Percentiles rank a stretch among this genome's conserved stretches.
These are phyloP conservation scores for Aspergillus hancockii DNA, from an alignment of 495 filamentous ascomycete species.

Conservation along the genomic window DNA sequence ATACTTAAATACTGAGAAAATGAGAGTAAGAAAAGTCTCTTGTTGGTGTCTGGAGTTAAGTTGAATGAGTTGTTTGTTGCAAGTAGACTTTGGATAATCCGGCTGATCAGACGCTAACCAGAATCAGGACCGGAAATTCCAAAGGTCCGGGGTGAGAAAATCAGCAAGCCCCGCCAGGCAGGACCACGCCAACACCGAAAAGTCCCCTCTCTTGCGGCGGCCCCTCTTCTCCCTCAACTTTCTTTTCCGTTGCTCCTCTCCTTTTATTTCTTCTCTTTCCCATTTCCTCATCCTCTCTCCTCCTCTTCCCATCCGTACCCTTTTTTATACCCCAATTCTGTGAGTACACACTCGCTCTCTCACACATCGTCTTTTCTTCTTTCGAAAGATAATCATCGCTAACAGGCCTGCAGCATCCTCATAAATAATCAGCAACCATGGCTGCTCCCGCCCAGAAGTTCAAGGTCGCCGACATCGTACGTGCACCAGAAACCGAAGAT, in stretches of 20 bases:
- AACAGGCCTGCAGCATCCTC: not conserved
- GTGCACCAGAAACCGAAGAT: conserved; percentile 24
- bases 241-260: conserved; percentile 8
- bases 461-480: conserved; percentile 96
- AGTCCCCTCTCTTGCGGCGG: conserved; percentile 11
- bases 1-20: too few relatives aligned
- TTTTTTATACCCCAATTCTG: not conserved
- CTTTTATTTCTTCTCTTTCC: conserved; percentile 10
- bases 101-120: too few relatives aligned
- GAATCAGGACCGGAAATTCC: not conserved
- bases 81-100: too few relatives aligned
- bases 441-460: conserved; percentile 84
- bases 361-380: conserved; percentile 2
- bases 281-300: conserved; percentile 4
- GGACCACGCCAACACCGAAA: conserved; percentile 4
- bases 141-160: not conserved
- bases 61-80: too few relatives aligned
- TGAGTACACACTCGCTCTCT: not conserved
- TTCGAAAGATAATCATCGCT: conserved; percentile 1
- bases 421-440: conserved; percentile 32
- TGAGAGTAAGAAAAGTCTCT: too few relatives aligned
- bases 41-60: too few relatives aligned
- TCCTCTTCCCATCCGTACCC: conserved; percentile 4
- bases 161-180: conserved; percentile 2
- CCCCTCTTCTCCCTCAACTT: conserved; percentile 8